Percentiles rank a stretch among this genome's conserved stretches.
These are phyloP conservation scores for Rozella allomycis DNA, from an alignment of 371 early-diverging fungal species.

Conservation along the genomic window DNA sequence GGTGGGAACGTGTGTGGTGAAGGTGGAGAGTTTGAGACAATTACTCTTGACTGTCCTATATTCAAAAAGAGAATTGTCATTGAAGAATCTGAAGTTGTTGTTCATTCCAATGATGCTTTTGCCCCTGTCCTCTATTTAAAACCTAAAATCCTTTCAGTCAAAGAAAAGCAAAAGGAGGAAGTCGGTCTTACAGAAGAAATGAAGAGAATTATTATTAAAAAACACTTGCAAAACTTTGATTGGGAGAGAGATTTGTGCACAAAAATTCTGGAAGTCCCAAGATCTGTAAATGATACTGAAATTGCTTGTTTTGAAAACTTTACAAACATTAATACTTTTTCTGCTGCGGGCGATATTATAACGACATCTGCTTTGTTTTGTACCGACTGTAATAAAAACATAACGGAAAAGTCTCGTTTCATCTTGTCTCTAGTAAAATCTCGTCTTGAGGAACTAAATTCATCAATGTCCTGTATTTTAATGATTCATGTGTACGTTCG, in stretches of 20 bases:
- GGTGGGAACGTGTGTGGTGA: constrained; percentile 93
- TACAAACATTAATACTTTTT: background rate
- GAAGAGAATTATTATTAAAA: constrained; percentile 5
- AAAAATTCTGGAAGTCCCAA: constrained; percentile 4
- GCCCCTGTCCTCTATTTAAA: constrained; percentile 58
- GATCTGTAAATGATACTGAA: background rate
- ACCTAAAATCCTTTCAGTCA: constrained; percentile 33
- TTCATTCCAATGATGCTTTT: constrained; percentile 59
- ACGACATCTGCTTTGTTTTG: background rate
- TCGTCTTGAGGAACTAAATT: constrained; percentile 1
- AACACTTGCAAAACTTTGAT: constrained; percentile 1
- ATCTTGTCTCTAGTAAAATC: too few species aligned
- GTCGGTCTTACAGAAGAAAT: constrained; percentile 7
- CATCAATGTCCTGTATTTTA: constrained; percentile 26
- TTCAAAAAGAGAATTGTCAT: constrained; percentile 46
- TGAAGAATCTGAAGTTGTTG: constrained; percentile 39
- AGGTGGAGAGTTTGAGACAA: constrained; percentile 98
- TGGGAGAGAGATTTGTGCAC: constrained; percentile 1
- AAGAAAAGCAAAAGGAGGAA: constrained; percentile 27
- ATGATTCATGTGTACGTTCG: constrained; percentile 37
- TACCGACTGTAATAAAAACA: background rate
- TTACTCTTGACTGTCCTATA: constrained; percentile 90
- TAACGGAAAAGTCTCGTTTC: constrained; percentile 1
- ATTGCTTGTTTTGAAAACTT: background rate
- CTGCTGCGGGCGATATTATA: constrained; percentile 1